Percentiles rank a stretch among this genome's conserved stretches.
Conservation (phyloP, 129 eudicot genomes). For the Arctium minus region DNA sequence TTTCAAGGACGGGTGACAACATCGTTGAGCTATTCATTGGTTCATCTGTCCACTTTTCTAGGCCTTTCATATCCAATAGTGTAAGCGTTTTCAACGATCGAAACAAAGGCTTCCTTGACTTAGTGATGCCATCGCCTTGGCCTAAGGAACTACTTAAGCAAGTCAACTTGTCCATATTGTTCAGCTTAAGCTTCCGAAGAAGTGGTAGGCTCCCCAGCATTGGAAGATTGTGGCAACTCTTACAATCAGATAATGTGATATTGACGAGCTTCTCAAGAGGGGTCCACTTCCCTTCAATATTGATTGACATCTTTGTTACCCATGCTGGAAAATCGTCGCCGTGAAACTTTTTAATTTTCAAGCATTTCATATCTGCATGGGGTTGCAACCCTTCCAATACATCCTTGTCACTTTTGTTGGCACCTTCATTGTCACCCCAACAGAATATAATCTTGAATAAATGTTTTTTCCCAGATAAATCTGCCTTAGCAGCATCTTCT, state of each 20-base stretch:
- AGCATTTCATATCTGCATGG: neutral
- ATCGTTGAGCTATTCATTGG: too few species aligned
- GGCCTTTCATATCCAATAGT: neutral
- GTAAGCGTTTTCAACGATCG: too few species aligned
- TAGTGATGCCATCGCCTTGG: neutral
- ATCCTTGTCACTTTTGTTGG: constrained; percentile 2
- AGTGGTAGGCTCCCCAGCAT: constrained; percentile 16
- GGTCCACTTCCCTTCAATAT: neutral
- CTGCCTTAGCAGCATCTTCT: constrained; percentile 21
- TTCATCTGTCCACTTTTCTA: too few species aligned
- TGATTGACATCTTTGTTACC: neutral
- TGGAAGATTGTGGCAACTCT: constrained; percentile 1
- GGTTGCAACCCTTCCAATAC: constrained; percentile 25
- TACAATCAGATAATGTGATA: neutral
- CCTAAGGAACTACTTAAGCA: neutral
- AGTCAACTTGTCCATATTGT: neutral
- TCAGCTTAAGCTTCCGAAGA: neutral
- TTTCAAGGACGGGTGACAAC: neutral
- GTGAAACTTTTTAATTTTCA: neutral
- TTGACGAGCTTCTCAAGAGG: neutral
- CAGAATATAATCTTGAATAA: neutral
- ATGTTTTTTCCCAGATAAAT: constrained; percentile 12
- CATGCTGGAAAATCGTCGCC: constrained; percentile 11
- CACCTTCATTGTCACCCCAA: neutral
- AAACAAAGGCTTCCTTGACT: neutral